These are phyloP conservation scores for Coemansia interrupta DNA, from an alignment of 192 early-diverging fungal genomes.

Conservation along the genomic window DNA sequence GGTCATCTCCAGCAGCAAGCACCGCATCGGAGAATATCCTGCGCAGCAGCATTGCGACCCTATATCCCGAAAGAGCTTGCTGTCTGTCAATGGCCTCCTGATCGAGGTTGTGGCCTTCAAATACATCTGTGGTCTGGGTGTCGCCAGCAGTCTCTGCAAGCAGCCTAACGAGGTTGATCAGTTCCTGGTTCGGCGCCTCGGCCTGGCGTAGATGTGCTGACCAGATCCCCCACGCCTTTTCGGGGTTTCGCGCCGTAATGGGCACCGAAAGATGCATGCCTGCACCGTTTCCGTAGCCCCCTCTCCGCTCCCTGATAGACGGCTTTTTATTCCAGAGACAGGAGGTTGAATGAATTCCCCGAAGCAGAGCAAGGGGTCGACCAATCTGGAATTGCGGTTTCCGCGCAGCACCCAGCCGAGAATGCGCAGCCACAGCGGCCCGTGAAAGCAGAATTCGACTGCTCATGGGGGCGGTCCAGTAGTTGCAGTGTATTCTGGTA, in stretches of 20 bases:
- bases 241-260: conserved; percentile 30
- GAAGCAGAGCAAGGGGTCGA: no score
- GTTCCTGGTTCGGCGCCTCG: neutral
- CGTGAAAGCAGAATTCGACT: no score
- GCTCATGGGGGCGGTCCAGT: no score
- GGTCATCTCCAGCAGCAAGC: neutral
- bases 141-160: conserved; percentile 6
- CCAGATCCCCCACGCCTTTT: conserved; percentile 50
- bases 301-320: conserved; percentile 9
- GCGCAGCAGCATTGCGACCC: conserved; percentile 12
- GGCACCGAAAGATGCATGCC: conserved; percentile 38
- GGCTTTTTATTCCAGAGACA: neutral
- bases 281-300: conserved; percentile 16
- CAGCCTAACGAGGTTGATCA: conserved; percentile 16
- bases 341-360: no score
- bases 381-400: no score
- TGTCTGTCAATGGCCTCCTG: neutral
- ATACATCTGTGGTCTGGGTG: neutral
- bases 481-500: no score
- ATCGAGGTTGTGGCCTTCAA: neutral
- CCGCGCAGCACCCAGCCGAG: no score
- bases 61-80: conserved; percentile 9
- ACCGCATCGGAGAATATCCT: conserved; percentile 12
- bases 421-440: no score
- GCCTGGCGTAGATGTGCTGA: conserved; percentile 12